Conservation (phyloP, 139 green algal genomes). For the Chlamydomonas schloesseri region DNA sequence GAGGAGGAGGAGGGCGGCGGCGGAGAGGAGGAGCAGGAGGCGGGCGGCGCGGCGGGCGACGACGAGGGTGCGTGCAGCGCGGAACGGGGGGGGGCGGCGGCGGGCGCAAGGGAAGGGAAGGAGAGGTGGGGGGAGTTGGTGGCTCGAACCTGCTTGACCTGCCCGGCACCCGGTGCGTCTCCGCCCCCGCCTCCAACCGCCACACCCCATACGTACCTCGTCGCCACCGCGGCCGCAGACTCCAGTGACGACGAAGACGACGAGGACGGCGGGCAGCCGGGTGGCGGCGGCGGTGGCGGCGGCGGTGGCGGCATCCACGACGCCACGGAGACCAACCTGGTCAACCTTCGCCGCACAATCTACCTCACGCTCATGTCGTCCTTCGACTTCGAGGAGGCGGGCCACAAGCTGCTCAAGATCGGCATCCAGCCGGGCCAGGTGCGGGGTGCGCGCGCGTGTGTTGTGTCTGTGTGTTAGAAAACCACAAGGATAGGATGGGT, state of each 20-base stretch:
- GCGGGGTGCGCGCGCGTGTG: not conserved
- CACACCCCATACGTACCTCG: too few species aligned
- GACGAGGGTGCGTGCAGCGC: not conserved
- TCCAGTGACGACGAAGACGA: conserved; percentile 70
- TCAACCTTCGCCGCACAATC: conserved; percentile 98
- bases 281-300: not conserved
- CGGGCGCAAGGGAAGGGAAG: too few species aligned
- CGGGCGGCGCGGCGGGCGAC: conserved; percentile 35
- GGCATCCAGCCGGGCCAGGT: conserved; percentile 75
- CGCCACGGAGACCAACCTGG: conserved; percentile 90
- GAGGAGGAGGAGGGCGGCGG: conserved; percentile 53
- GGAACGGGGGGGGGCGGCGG: too few species aligned
- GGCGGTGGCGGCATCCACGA: conserved; percentile 57
- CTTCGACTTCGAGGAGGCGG: conserved; percentile 99
- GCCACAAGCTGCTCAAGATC: conserved; percentile 99
- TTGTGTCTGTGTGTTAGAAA: too few species aligned
- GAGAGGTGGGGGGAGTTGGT: too few species aligned
- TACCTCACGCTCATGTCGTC: conserved; percentile 99
- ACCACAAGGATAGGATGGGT: too few species aligned
- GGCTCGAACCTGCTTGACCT: too few species aligned
- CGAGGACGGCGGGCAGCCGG: conserved; percentile 13
- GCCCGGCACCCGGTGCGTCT: too few species aligned
- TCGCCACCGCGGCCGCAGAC: too few species aligned
- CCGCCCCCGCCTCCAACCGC: too few species aligned
- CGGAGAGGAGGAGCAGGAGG: not conserved